A percentile compares a stretch with the other conserved stretches of the same genome.
These are phyloP conservation scores for Przewalskia tangutica DNA, from an alignment of 257 asterid genomes.

Conservation along the genomic window DNA sequence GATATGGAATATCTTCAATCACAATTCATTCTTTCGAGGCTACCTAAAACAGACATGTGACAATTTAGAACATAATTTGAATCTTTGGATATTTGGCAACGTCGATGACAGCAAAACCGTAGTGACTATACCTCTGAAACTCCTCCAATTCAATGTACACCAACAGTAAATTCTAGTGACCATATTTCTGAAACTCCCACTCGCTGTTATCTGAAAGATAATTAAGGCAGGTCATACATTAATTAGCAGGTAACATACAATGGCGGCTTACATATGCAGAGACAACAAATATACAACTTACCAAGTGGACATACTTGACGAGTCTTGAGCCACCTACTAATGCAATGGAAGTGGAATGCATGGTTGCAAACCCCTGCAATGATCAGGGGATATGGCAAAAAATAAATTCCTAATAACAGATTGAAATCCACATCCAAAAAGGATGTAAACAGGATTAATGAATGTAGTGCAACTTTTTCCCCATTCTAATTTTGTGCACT, in stretches of 20 bases:
- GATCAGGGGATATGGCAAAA: neutral
- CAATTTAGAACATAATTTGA: neutral
- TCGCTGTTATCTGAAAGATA: constrained; percentile 74
- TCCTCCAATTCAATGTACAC: neutral
- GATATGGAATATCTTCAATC: neutral
- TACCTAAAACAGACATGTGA: neutral
- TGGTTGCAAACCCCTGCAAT: constrained; percentile 87
- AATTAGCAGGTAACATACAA: neutral
- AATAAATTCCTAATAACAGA: neutral
- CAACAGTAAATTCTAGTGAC: constrained; percentile 44
- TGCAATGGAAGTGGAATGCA: constrained; percentile 98
- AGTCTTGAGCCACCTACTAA: constrained; percentile 98
- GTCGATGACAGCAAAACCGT: neutral
- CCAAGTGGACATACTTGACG: constrained; percentile 99
- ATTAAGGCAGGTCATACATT: neutral
- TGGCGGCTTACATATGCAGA: neutral
- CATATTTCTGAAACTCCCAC: constrained; percentile 98
- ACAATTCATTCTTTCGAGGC: neutral
- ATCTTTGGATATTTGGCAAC: neutral
- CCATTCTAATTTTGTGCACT: neutral
- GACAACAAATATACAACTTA: constrained; percentile 11
- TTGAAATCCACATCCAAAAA: neutral
- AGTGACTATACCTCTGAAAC: neutral
- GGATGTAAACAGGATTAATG: neutral
- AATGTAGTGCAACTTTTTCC: neutral